These are phyloP conservation scores for Entelexis sorbosivorans DNA, from an alignment of 1,139 yeast genomes.

Conservation along the genomic window DNA sequence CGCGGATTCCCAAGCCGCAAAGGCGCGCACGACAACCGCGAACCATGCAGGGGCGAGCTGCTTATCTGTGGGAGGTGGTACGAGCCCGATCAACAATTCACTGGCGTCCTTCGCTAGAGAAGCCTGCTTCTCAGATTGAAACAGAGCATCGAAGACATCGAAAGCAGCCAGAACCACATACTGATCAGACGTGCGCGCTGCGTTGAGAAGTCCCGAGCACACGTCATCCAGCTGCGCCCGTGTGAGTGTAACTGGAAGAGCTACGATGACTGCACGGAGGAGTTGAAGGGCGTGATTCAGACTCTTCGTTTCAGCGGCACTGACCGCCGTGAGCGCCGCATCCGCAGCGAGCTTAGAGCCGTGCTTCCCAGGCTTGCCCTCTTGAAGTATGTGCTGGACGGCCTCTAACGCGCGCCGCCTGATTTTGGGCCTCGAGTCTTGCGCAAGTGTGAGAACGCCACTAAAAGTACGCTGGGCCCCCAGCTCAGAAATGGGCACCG, in stretches of 20 bases:
- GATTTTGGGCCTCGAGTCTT: conserved; percentile 90
- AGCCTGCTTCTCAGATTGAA: conserved; percentile 33
- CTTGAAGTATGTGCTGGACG: conserved; percentile 43
- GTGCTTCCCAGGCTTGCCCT: conserved; percentile 76
- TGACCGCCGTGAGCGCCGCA: conserved; percentile 60
- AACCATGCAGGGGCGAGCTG: conserved; percentile 91
- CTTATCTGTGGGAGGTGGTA: conserved; percentile 70
- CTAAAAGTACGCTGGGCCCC: conserved; percentile 75
- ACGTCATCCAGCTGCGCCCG: conserved; percentile 47
- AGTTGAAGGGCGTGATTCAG: conserved; percentile 79
- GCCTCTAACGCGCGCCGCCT: conserved; percentile 93
- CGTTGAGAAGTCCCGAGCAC: conserved; percentile 63
- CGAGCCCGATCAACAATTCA: conserved; percentile 56
- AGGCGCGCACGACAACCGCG: conserved; percentile 68
- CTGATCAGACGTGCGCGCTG: conserved; percentile 77
- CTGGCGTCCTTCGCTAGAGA: conserved; percentile 41
- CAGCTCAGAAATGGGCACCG: conserved; percentile 36
- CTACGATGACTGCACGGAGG: conserved; percentile 70
- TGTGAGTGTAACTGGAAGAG: conserved; percentile 26
- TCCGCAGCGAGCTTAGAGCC: conserved; percentile 74
- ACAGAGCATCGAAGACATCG: conserved; percentile 73
- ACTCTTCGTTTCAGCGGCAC: conserved; percentile 48
- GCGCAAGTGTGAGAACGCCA: conserved; percentile 66
- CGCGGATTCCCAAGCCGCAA: neutral
- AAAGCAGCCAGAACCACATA: conserved; percentile 71